Conservation (phyloP, 2,329 filamentous ascomycete species). For the Byssoonygena ceratinophila region DNA sequence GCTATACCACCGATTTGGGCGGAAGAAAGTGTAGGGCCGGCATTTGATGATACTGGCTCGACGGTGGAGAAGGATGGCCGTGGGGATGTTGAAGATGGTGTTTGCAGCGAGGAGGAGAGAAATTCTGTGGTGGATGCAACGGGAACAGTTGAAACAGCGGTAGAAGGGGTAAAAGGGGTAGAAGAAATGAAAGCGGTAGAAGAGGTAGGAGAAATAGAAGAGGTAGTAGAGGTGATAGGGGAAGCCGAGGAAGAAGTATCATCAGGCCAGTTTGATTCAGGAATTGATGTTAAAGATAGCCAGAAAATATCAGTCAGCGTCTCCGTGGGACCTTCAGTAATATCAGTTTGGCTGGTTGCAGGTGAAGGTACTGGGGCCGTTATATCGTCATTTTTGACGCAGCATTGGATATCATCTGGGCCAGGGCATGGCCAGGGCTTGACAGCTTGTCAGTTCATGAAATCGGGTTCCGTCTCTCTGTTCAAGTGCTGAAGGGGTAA, state of each 20-base stretch:
- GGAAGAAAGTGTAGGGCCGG: neutral
- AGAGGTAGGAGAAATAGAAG: no score
- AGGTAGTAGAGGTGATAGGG: no score
- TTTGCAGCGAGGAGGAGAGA: neutral
- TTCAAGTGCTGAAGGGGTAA: neutral
- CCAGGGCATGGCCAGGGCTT: conserved; percentile 9
- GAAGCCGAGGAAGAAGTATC: neutral
- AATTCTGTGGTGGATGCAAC: neutral
- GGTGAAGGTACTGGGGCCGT: neutral
- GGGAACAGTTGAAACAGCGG: neutral
- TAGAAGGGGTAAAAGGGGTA: no score
- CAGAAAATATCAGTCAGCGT: neutral
- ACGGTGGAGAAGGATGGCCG: neutral
- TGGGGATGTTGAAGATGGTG: neutral
- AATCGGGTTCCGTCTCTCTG: neutral
- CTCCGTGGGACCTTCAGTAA: neutral
- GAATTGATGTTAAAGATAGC: neutral
- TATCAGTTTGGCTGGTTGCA: neutral
- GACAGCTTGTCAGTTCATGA: neutral
- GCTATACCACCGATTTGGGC: conserved; percentile 10
- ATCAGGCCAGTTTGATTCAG: neutral
- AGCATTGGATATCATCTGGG: conserved; percentile 9
- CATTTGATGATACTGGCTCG: neutral
- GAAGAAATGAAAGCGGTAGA: no score
- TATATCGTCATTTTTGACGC: conserved; percentile 6